Base-by-base conservation (phyloP, 2,329 filamentous ascomycete genomes). In the Paecilomyces variotii region DNA sequence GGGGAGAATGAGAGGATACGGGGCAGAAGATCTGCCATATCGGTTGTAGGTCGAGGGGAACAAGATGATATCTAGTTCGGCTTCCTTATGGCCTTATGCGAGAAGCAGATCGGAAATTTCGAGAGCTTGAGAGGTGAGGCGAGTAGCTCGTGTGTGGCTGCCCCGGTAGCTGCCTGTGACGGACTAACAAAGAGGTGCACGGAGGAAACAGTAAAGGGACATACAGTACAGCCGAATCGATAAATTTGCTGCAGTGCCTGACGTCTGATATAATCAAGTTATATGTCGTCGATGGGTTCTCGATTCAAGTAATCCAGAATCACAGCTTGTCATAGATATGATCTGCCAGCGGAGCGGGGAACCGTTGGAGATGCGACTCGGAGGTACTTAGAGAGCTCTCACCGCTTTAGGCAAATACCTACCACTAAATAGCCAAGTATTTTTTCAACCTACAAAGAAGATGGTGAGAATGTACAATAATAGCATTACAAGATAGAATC, bases 1-100 rank as follows among this genome's bases (percentile, higher is more conserved):
- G 74, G 68, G 24, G 76, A 75, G 34, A 78, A 76, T 7, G 74
- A 68, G 35, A 74, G 68, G 35, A 78, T 64, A 56, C 66, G 68
- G 9, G 68, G 62, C 4, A 78, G 68, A 32, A 75, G 55, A 19
- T 74, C 70, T 39, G 63, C 60, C 65, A 67, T 70, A 9, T 60
- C 57, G 34, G 28, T 25, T 56, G 35, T 52, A n/a, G 14, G 50
- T 52, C 14, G 25, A 52, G 50, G 14, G 14, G 14, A 45, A 45
- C 39, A 45, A 45, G 7, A 45, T 19, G 19, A 4, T 7, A 45
- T 45, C 19, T 6, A 19, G n/a, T 5, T 45, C 5, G 9, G 19
- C 39, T 19, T 3, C 9, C 2, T 45, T 45, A 45, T 24, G 39
- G 39, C 39, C 12, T n/a, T 9, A 45, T 19, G 35, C n/a, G 6